Base-by-base conservation (phyloP, 495 filamentous ascomycete genomes). In the Xylaria bambusicola region DNA sequence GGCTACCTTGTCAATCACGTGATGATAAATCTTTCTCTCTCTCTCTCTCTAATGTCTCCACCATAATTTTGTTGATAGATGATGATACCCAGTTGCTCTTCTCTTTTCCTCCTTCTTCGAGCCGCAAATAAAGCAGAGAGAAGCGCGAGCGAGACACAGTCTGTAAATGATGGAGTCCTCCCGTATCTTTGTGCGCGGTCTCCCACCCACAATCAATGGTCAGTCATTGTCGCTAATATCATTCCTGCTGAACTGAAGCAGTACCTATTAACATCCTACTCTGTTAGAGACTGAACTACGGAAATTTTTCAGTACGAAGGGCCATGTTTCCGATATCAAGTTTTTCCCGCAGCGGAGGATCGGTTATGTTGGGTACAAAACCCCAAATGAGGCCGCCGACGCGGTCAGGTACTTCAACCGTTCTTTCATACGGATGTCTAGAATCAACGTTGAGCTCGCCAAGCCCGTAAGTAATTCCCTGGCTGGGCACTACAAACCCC, bases 361-460 rank as follows among this genome's bases (percentile, higher is more conserved):
- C 76, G 94, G 92, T 63, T 99, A 96, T 80, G 86, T 99, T 60
- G 94, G 94, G 60, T 98, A 93, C 80, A 93, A 90, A 74, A 90
- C 83, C 52, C 78, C 85, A 42, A 84, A 93, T 61, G 88, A 88
- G 64, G 94, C 94, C 48, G 75, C 80, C 44, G 81, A 85, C 64
- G 94, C 94, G 47, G 88, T 93, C 62, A 90, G 89, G 67, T 96
- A 96, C 75, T 96, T 97, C 83, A 92, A 99, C 77, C 89, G 85
- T 67, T 84, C 92, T 60, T 98, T 92, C 73, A 89, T 98, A 61
- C 90, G 92, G 60, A 95, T 96, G 92, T 95, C 92, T n/a, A 94
- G 86, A 83, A 90, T 99, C 63, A 77, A 73, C 24, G 94, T 97
- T 64, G 95, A 98, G 78, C 77, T 97, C 70, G 95, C 94, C 62